Conservation (phyloP, 805 yeast genomes). For the Hanseniaspora mollemarum region DNA sequence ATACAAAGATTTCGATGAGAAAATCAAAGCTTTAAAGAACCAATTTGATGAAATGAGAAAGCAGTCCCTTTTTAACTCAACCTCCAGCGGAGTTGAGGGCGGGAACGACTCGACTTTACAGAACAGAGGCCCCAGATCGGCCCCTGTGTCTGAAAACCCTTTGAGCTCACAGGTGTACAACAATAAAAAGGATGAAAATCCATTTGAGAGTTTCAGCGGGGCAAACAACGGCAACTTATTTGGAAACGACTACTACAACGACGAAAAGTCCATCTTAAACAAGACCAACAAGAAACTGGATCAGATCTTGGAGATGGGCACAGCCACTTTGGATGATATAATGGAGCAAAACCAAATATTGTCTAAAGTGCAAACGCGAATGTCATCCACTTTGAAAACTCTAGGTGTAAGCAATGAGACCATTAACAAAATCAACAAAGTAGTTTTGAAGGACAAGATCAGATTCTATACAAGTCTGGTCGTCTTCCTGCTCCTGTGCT, state of each 20-base stretch:
- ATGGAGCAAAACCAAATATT: slow-evolving; percentile 73
- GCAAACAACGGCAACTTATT: slow-evolving; percentile 34
- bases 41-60: slow-evolving; percentile 5
- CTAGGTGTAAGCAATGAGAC: slow-evolving; percentile 82
- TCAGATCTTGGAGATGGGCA: slow-evolving; percentile 82
- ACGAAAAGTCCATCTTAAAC: slow-evolving; percentile 53
- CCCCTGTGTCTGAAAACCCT: slow-evolving; percentile 9
- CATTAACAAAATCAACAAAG: slow-evolving; percentile 61
- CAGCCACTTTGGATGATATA: slow-evolving; percentile 70
- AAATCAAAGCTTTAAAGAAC: slow-evolving; percentile 30
- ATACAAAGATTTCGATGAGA: slow-evolving; percentile 25
- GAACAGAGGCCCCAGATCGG: slow-evolving; percentile 1
- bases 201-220: slow-evolving; percentile 12
- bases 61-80: slow-evolving; percentile 13
- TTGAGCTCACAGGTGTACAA: slow-evolving; percentile 18
- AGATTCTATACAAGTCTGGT: slow-evolving; percentile 67
- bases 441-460: slow-evolving; percentile 57
- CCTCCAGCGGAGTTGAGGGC: not conserved
- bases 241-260: slow-evolving; percentile 51
- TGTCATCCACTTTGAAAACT: slow-evolving; percentile 61
- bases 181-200: slow-evolving; percentile 18
- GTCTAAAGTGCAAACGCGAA: slow-evolving; percentile 46
- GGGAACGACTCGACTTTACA: slow-evolving; percentile 3
- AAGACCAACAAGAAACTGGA: slow-evolving; percentile 76
- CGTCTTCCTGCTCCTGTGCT: slow-evolving; percentile 30